A percentile compares a stretch with the other conserved stretches of the same genome.
Evolutionary conservation across 2,329 filamentous ascomycete genomes (phyloP).

Genomic region (Penicillium aurantiogriseum): DNA sequence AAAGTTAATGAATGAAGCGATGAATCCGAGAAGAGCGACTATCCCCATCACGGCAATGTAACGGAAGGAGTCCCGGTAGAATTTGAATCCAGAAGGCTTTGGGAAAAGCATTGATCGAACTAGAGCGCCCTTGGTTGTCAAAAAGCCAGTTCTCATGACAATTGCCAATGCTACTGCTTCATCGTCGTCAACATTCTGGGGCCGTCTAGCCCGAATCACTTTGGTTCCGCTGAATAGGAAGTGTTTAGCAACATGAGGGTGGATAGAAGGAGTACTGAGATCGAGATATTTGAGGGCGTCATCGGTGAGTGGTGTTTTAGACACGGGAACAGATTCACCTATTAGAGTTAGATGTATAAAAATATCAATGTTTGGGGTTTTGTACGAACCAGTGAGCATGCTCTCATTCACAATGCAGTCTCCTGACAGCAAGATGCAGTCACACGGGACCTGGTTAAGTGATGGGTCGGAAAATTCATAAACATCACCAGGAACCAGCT

Average conservation of each 20-base stretch:
- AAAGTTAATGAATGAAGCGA: conserved; percentile 91
- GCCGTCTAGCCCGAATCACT: conserved; percentile 83
- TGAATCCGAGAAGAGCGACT: conserved; percentile 81
- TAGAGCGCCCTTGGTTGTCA: conserved; percentile 92
- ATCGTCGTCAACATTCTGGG: conserved; percentile 79
- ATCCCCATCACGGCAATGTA: conserved; percentile 96
- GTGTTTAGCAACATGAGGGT: conserved; percentile 78
- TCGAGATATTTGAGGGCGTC: conserved; percentile 74
- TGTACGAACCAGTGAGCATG: conserved; percentile 73
- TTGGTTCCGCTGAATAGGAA: conserved; percentile 95
- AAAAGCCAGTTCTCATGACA: conserved; percentile 91
- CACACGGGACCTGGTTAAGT: conserved; percentile 82
- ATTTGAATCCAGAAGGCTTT: conserved; percentile 97
- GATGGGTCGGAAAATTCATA: conserved; percentile 96
- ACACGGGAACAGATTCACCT: conserved; percentile 95
- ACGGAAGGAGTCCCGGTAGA: conserved; percentile 94
- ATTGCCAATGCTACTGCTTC: conserved; percentile 90
- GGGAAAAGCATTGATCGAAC: conserved; percentile 98
- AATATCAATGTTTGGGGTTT: not conserved
- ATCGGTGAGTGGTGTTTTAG: conserved; percentile 80
- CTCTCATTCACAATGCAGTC: conserved; percentile 99
- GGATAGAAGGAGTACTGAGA: conserved; percentile 75
- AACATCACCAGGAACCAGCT: conserved; percentile 91
- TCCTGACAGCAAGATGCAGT: conserved; percentile 84
- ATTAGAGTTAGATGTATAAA: conserved; percentile 19